Conservation (phyloP, 83 land plant species). For the Thuja plicata region DNA sequence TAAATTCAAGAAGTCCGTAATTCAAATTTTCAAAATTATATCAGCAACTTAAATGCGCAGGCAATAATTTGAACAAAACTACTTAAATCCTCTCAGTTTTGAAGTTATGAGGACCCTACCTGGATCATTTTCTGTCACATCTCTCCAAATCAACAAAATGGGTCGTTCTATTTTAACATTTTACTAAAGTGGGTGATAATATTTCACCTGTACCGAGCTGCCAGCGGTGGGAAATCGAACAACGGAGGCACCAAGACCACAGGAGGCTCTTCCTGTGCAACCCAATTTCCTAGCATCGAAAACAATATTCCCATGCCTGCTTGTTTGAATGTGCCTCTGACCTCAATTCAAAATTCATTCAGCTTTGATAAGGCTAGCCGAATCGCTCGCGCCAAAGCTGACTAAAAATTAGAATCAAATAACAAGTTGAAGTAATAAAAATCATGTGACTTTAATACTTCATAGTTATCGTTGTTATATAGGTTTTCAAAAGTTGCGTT, state of each 20-base stretch:
- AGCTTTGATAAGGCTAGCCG: neutral
- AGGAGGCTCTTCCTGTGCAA: constrained; percentile 41
- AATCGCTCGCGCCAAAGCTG: neutral
- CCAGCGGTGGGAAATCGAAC: constrained; percentile 84
- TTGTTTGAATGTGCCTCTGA: neutral
- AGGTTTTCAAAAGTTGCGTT: too few species aligned
- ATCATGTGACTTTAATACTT: too few species aligned
- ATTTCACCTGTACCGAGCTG: constrained; percentile 69
- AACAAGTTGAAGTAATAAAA: too few species aligned
- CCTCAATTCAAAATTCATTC: neutral
- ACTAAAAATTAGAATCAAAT: too few species aligned
- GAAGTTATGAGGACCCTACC: neutral
- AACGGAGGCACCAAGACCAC: constrained; percentile 85
- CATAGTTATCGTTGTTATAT: too few species aligned
- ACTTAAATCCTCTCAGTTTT: neutral
- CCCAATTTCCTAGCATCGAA: neutral
- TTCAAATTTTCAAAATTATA: neutral
- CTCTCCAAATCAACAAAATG: neutral
- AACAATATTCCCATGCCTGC: neutral
- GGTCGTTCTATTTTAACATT: neutral
- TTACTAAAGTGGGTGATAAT: neutral
- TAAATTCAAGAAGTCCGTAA: neutral
- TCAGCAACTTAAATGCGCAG: neutral
- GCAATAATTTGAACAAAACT: neutral
- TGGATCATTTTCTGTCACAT: neutral